Base-by-base conservation (phyloP, 805 yeast species). In the Metschnikowia sp. region DNA sequence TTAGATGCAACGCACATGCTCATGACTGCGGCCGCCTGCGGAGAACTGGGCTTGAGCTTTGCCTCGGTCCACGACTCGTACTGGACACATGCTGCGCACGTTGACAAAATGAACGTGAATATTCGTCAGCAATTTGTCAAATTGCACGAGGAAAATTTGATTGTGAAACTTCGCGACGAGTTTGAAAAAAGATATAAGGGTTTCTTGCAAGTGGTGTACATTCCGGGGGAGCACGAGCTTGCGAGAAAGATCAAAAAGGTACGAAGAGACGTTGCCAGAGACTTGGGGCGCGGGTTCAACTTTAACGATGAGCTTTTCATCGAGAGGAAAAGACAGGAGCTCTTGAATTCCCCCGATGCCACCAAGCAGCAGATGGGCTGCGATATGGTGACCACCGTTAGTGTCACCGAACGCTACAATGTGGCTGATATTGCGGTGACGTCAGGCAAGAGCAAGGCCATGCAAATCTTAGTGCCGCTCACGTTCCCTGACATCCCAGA, bases 41-140 rank as follows among this genome's bases (percentile, higher is more conserved):
- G 85, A 4, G 76, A 82, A 36, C 62, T 63, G 1, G 81, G 79
- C 0, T 66, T 94, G 42, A 73, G 82, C 10, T 92, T 94, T 75
- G 97, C 98, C 0, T 83, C 98, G 0, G 99, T 92, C 22, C 99
- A 92, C 66, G 99, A 92, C 64, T 92, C 98, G 0, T 92, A 88
- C 65, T 92, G 99, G 99, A 90, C 98, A 0, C 98, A 94, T 63
- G 97, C 99, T 1, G 71, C 81, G 42, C 92, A 88, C 63, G 82
- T 92, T 36, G 84, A 83, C 50, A 62, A 60, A 3, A 84, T 92
- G 94, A 88, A 83, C 65, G 59, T 57, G 11, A 70, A 78, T 39
- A 70, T 94, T 53, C 78, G 99, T 61, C 83, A 86, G 33, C 83
- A 87, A 49, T 92, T 92, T 64, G 84, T 94, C 51, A 70, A 77